These are phyloP conservation scores for Cercospora zeae-maydis DNA, from an alignment of 2,329 filamentous ascomycete genomes.

Conservation along the genomic window DNA sequence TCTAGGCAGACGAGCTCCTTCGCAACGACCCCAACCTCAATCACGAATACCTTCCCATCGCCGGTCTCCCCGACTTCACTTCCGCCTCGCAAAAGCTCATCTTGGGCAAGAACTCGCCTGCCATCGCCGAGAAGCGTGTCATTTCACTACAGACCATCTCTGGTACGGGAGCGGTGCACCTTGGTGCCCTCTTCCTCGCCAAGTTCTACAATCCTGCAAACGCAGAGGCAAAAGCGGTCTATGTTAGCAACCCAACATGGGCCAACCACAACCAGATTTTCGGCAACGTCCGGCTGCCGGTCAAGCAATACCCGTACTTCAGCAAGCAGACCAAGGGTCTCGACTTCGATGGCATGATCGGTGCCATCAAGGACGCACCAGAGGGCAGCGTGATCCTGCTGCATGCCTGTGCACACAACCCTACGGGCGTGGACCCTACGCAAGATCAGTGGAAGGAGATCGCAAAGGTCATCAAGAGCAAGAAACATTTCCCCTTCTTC, in stretches of 20 bases:
- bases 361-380: slow-evolving; percentile 65
- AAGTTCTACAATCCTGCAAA: slow-evolving; percentile 71
- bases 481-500: slow-evolving; percentile 95
- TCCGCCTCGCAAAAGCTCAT: slow-evolving; percentile 87
- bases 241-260: slow-evolving; percentile 95
- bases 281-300: slow-evolving; percentile 74
- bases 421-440: slow-evolving; percentile 92
- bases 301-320: slow-evolving; percentile 91
- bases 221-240: slow-evolving; percentile 66
- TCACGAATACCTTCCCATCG: slow-evolving; percentile 97
- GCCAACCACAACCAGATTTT: slow-evolving; percentile 99
- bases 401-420: slow-evolving; percentile 96
- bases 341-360: slow-evolving; percentile 85
- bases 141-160: slow-evolving; percentile 91
- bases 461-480: slow-evolving; percentile 69
- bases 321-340: slow-evolving; percentile 82
- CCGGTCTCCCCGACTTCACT: slow-evolving; percentile 80
- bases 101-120: slow-evolving; percentile 73
- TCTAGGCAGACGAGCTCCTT: slow-evolving; percentile 83
- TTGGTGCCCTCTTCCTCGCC: slow-evolving; percentile 88
- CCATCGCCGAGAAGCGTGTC: slow-evolving; percentile 76
- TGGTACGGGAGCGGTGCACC: slow-evolving; percentile 89
- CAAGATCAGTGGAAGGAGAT: slow-evolving; percentile 92
- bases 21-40: slow-evolving; percentile 86
- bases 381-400: slow-evolving; percentile 81